These are phyloP conservation scores for Fusarium setosum DNA, from an alignment of 2,329 filamentous ascomycete genomes.

Conservation along the genomic window DNA sequence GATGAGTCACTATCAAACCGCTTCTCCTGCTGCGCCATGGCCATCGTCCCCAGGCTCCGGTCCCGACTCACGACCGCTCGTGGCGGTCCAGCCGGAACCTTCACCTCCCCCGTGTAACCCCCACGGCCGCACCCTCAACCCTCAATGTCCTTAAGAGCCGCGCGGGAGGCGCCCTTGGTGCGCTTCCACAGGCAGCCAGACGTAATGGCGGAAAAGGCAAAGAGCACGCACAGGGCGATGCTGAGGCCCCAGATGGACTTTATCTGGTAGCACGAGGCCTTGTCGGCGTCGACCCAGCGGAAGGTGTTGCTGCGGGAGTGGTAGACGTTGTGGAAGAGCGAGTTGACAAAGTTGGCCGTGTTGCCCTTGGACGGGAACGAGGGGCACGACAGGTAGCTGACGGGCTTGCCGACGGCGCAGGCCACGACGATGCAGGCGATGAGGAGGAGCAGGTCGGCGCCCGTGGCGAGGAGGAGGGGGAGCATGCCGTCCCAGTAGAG, in stretches of 20 bases:
- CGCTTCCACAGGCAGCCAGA: conserved; percentile 72
- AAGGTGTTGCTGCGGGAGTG: conserved; percentile 48
- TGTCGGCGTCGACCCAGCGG: conserved; percentile 62
- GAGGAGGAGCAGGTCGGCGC: conserved; percentile 75
- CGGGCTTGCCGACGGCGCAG: conserved; percentile 81
- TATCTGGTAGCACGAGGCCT: conserved; percentile 81
- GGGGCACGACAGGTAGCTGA: conserved; percentile 81
- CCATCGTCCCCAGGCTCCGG: conserved; percentile 53
- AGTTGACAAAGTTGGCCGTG: conserved; percentile 57
- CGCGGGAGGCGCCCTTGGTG: conserved; percentile 55
- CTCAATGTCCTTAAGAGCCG: conserved; percentile 60
- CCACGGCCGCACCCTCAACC: conserved; percentile 61
- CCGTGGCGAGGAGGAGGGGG: conserved; percentile 76
- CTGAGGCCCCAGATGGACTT: conserved; percentile 89
- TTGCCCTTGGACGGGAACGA: conserved; percentile 56
- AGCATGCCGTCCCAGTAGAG: conserved; percentile 83
- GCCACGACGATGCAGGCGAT: conserved; percentile 83
- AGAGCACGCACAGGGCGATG: conserved; percentile 81
- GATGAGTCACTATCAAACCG: conserved; percentile 48
- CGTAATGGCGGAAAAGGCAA: conserved; percentile 71
- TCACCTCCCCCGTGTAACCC: conserved; percentile 38
- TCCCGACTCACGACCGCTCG: conserved; percentile 35
- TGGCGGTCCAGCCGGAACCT: conserved; percentile 24
- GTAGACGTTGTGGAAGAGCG: conserved; percentile 55
- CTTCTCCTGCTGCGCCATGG: conserved; percentile 47